Evolutionary conservation across 495 filamentous ascomycete species (phyloP).

Genomic region (Neurospora sp.): DNA sequence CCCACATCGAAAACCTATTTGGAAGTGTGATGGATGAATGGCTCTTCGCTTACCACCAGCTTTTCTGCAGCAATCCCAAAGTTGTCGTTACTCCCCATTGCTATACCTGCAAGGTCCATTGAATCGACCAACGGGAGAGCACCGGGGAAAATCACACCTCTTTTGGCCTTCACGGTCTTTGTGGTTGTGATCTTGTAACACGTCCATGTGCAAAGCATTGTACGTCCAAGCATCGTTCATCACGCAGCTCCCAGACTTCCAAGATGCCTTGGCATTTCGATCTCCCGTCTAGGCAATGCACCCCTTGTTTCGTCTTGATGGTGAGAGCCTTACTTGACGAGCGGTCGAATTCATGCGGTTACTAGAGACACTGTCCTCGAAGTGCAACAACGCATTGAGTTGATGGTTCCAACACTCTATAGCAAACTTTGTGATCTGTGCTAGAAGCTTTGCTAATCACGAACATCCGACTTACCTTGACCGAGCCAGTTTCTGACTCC

Average conservation of each 20-base stretch:
- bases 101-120: neutral
- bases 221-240: neutral
- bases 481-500: neutral
- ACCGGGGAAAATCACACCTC: neutral
- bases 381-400: neutral
- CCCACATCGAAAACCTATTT: neutral
- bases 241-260: neutral
- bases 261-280: conserved; percentile 18
- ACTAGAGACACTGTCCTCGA: neutral
- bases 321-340: neutral
- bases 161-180: neutral
- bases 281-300: conserved; percentile 21
- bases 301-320: neutral
- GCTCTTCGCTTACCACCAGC: conserved; percentile 4
- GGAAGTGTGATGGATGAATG: neutral
- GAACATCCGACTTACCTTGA: neutral
- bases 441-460: neutral
- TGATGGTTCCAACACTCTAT: neutral
- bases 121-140: neutral
- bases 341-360: neutral
- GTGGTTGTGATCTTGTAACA: neutral
- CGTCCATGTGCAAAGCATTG: neutral
- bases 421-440: neutral
- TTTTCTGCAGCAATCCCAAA: conserved; percentile 10
- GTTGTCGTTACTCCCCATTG: neutral